Conservation (phyloP, 352 stramenopile genomes). For the Blastocystis sp. region DNA sequence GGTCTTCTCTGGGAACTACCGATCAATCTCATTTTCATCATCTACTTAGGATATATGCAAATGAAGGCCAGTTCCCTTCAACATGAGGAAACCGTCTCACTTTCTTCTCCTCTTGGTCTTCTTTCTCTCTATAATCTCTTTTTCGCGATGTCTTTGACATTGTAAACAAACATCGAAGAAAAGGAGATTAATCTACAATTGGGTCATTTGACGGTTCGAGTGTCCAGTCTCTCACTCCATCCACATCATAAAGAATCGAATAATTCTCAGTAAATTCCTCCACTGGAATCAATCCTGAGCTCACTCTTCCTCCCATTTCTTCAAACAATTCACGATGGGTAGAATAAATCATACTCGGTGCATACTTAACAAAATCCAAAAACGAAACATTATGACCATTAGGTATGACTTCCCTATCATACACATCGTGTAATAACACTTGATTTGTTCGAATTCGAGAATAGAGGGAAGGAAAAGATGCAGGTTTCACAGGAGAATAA, state of each 20-base stretch:
- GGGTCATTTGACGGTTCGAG: not conserved
- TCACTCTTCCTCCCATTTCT: not conserved
- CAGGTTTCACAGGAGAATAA: not conserved
- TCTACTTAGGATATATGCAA: conserved; percentile 47
- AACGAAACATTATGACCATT: not conserved
- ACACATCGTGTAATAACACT: not conserved
- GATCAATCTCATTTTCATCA: not conserved
- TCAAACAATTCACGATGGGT: not conserved
- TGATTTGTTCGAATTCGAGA: not conserved
- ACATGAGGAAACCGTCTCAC: conserved; percentile 12
- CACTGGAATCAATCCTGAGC: not conserved
- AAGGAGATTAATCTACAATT: conserved; percentile 8
- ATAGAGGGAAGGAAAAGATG: not conserved
- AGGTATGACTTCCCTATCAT: not conserved
- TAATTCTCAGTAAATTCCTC: not conserved
- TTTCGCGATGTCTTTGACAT: not conserved
- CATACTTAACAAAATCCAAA: not conserved
- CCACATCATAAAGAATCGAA: not conserved
- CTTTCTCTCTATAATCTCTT: not conserved
- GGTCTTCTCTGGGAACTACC: conserved; percentile 5
- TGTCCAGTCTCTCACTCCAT: not conserved
- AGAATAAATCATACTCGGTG: not conserved
- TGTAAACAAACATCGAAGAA: not conserved
- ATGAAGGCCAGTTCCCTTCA: conserved; percentile 54
- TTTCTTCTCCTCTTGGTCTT: not conserved